These are phyloP conservation scores for Fraxinus pennsylvanica DNA, from an alignment of 257 asterid species.

Conservation along the genomic window DNA sequence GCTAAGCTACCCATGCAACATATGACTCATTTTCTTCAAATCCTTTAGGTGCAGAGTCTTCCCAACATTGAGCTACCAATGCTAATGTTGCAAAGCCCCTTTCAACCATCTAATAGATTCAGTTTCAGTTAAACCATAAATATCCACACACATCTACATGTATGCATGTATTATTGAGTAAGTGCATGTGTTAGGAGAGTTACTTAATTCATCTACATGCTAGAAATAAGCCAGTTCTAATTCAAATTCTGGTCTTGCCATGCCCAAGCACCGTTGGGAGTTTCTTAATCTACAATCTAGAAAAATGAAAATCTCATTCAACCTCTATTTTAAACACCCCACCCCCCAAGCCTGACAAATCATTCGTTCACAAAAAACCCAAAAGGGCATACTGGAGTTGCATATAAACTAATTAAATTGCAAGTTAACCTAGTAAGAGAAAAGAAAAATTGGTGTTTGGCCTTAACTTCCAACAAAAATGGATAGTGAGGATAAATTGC, in stretches of 20 bases:
- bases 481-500: neutral
- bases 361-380: neutral
- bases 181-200: neutral
- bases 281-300: neutral
- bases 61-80: conserved; percentile 44
- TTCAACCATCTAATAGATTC: conserved; percentile 36
- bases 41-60: conserved; percentile 35
- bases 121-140: neutral
- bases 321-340: neutral
- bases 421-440: neutral
- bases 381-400: neutral
- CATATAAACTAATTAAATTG: neutral
- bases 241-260: neutral
- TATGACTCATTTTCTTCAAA: conserved; percentile 26
- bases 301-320: neutral
- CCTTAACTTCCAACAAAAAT: neutral
- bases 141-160: neutral
- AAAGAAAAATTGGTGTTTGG: neutral
- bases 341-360: neutral
- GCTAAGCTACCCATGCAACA: conserved; percentile 29
- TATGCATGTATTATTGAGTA: neutral
- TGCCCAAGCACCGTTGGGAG: neutral
- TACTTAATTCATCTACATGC: neutral
- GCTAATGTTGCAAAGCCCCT: conserved; percentile 45
- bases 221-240: neutral